Conservation (phyloP, 2,329 filamentous ascomycete genomes). For the Colletotrichum tanaceti region DNA sequence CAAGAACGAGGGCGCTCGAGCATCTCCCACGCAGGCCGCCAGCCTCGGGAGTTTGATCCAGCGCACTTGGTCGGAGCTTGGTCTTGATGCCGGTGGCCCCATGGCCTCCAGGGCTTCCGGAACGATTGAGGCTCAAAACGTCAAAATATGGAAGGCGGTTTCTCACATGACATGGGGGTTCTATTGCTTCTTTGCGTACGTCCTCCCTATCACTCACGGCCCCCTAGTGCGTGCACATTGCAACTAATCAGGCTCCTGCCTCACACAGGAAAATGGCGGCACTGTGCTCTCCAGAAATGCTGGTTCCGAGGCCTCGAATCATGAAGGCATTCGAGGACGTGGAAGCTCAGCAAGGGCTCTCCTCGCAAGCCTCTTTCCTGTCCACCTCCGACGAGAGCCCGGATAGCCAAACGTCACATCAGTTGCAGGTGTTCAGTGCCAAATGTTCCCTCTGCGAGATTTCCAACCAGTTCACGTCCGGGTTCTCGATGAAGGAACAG, state of each 20-base stretch:
- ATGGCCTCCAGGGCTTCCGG: not conserved
- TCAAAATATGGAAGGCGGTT: slow-evolving; percentile 29
- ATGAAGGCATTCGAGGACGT: slow-evolving; percentile 17
- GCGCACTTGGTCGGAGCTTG: slow-evolving; percentile 7
- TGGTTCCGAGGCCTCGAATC: slow-evolving; percentile 4
- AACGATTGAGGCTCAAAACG: not conserved
- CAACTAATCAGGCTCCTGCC: not conserved
- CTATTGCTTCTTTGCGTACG: slow-evolving; percentile 44
- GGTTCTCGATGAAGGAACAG: not conserved
- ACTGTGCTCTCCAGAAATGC: slow-evolving; percentile 2
- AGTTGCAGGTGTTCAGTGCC: slow-evolving; percentile 12
- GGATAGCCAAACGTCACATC: not conserved
- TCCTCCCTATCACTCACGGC: not conserved
- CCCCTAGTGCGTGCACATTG: not conserved
- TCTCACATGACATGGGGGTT: slow-evolving; percentile 43
- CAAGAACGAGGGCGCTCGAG: not conserved
- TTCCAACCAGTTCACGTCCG: slow-evolving; percentile 1
- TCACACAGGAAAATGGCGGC: slow-evolving; percentile 8
- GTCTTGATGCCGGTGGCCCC: not conserved
- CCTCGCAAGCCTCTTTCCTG: not conserved
- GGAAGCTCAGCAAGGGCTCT: no score
- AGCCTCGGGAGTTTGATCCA: not conserved
- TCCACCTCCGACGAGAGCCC: not conserved
- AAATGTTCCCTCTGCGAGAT: slow-evolving; percentile 33
- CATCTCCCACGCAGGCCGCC: not conserved